Percentiles rank a stretch among this genome's conserved stretches.
phyloP scores from a whole-genome alignment of 164 flowering plant species.

The Annona squamosa region DNA sequence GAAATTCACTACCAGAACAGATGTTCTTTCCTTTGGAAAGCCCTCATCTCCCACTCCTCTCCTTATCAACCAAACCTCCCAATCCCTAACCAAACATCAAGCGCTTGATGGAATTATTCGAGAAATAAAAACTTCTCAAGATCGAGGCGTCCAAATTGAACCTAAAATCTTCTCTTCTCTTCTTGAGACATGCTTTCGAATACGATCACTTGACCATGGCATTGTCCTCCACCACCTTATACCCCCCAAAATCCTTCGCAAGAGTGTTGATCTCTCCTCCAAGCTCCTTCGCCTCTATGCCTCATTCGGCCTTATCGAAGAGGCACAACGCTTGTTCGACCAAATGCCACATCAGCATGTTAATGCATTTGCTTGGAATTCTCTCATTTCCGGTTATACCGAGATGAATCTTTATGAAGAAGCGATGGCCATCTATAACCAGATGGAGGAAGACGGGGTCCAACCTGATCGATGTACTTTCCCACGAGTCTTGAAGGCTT shows the following conservation, averaged over 20 bases:
- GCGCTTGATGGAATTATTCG: conserved; percentile 50
- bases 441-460: conserved; percentile 78
- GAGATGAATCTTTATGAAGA: conserved; percentile 59
- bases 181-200: conserved; percentile 59
- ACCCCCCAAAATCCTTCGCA: conserved; percentile 44
- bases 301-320: conserved; percentile 33
- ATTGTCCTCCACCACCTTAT: conserved; percentile 50
- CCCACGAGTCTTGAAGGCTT: conserved; percentile 79
- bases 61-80: conserved; percentile 27
- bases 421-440: conserved; percentile 72
- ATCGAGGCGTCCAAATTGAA: conserved; percentile 46
- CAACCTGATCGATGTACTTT: conserved; percentile 74
- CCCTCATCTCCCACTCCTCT: conserved; percentile 55
- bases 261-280: conserved; percentile 45
- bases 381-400: conserved; percentile 76
- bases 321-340: conserved; percentile 80
- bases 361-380: conserved; percentile 69
- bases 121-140: conserved; percentile 44
- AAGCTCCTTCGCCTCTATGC: conserved; percentile 73
- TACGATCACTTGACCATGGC: conserved; percentile 46
- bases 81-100: conserved; percentile 39
- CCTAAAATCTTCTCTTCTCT: conserved; percentile 53
- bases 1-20: not conserved
- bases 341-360: conserved; percentile 42
- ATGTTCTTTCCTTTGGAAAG: conserved; percentile 16